Percentiles rank a stretch among this genome's conserved stretches.
These are phyloP conservation scores for Geotrichum macrosporum DNA, from an alignment of 1,139 yeast genomes.

Conservation along the genomic window DNA sequence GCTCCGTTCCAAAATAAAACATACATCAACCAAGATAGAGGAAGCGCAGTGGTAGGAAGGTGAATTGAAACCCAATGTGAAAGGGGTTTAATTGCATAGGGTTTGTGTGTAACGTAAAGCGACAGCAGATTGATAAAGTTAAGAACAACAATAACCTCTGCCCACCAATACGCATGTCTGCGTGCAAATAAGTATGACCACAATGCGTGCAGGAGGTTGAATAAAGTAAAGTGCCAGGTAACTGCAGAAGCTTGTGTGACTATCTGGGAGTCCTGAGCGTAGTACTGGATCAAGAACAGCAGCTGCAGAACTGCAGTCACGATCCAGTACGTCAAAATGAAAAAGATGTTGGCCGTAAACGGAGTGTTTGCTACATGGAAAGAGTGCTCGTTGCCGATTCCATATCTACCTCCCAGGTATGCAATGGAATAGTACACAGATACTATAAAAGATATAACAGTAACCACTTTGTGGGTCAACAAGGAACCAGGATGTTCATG, in stretches of 20 bases:
- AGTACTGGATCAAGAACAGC: conserved; percentile 50
- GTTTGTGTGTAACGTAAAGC: conserved; percentile 57
- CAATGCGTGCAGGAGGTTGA: conserved; percentile 54
- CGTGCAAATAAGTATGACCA: conserved; percentile 62
- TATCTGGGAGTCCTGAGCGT: conserved; percentile 28
- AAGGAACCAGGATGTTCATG: conserved; percentile 13
- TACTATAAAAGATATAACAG: conserved; percentile 49
- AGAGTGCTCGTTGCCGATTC: conserved; percentile 44
- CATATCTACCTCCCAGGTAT: conserved; percentile 49
- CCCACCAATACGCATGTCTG: conserved; percentile 46
- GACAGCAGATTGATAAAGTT: conserved; percentile 56
- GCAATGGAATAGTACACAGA: conserved; percentile 53
- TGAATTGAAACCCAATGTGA: conserved; percentile 56
- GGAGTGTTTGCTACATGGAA: conserved; percentile 56
- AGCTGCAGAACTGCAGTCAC: conserved; percentile 52
- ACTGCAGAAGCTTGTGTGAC: conserved; percentile 30
- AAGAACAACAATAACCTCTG: conserved; percentile 53
- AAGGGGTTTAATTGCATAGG: conserved; percentile 53
- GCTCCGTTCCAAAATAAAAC: conserved; percentile 84
- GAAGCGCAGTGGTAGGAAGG: conserved; percentile 3
- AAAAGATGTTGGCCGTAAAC: conserved; percentile 56
- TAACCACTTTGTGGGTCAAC: conserved; percentile 44
- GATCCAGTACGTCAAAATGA: conserved; percentile 56
- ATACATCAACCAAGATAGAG: conserved; percentile 57
- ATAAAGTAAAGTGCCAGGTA: conserved; percentile 59